Percentiles rank a stretch among this genome's conserved stretches.
Conservation (phyloP, 225 moss, liverwort and hornwort genomes). For the Anthoceros angustus region DNA sequence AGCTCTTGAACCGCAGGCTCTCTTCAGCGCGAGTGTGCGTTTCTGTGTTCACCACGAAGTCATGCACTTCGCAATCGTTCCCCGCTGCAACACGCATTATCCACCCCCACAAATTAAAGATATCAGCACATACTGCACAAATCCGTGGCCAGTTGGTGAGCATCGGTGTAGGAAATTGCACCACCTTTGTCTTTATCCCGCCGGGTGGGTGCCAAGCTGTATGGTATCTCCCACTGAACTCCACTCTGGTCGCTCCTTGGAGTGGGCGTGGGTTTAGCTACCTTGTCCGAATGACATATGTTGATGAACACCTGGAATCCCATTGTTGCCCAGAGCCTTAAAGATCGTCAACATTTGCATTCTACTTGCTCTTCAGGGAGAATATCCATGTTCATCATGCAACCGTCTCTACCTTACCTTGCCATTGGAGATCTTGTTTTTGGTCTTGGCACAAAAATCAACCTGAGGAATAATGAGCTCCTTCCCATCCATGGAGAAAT, state of each 20-base stretch:
- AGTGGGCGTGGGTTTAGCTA: constrained; percentile 31
- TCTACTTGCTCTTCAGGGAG: not conserved
- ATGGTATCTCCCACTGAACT: constrained; percentile 59
- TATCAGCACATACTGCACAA: not conserved
- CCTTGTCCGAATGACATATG: constrained; percentile 50
- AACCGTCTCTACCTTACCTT: constrained; percentile 21
- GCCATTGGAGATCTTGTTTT: constrained; percentile 18
- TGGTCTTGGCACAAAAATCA: constrained; percentile 48
- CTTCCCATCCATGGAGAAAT: constrained; percentile 16
- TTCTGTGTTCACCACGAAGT: constrained; percentile 40
- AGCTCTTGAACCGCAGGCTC: constrained; percentile 33
- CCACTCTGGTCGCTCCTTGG: constrained; percentile 27
- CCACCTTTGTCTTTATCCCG: constrained; percentile 46
- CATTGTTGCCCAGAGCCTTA: no score
- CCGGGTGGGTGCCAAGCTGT: constrained; percentile 36
- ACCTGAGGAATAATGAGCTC: constrained; percentile 41
- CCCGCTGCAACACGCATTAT: constrained; percentile 12
- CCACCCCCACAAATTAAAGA: not conserved
- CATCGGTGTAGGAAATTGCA: not conserved
- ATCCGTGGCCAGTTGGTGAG: no score
- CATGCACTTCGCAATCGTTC: constrained; percentile 43
- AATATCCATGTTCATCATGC: not conserved
- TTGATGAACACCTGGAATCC: constrained; percentile 49
- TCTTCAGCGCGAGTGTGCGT: constrained; percentile 27
- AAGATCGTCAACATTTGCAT: not conserved